phyloP scores from a whole-genome alignment of 257 asterid genomes.

The Fraxinus excelsior region DNA sequence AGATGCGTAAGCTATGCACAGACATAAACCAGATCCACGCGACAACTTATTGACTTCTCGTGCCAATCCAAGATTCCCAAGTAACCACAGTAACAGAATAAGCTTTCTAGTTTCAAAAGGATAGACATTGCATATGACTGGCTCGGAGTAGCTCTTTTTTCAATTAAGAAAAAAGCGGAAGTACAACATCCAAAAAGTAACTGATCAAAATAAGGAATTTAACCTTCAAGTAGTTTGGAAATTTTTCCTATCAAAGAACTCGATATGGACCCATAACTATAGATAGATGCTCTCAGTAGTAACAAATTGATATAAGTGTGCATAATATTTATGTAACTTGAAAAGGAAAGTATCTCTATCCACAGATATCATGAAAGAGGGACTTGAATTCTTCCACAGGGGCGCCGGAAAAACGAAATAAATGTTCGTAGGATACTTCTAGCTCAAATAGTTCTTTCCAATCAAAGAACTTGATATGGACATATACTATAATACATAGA shows the following conservation, averaged over 20 bases:
- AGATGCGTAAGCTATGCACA: neutral
- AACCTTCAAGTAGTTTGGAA: neutral
- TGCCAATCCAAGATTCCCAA: slow-evolving; percentile 17
- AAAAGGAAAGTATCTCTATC: neutral
- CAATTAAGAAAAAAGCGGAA: slow-evolving; percentile 14
- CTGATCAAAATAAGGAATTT: neutral
- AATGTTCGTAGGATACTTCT: neutral
- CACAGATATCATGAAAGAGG: neutral
- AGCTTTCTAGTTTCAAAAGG: neutral
- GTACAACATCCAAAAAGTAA: neutral
- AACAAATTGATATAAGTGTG: neutral
- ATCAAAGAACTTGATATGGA: neutral
- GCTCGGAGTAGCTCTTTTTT: slow-evolving; percentile 9
- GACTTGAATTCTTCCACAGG: neutral
- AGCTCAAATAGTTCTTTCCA: neutral
- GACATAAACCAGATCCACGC: neutral
- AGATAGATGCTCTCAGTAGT: slow-evolving; percentile 5
- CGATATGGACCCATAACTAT: neutral
- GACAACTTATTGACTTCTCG: slow-evolving; percentile 1
- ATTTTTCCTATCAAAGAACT: neutral
- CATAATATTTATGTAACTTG: neutral
- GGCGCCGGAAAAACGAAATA: neutral
- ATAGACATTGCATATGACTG: neutral
- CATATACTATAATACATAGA: neutral
- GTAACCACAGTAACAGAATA: neutral